Conservation (phyloP, 805 yeast species). For the Pichia nakasei region DNA sequence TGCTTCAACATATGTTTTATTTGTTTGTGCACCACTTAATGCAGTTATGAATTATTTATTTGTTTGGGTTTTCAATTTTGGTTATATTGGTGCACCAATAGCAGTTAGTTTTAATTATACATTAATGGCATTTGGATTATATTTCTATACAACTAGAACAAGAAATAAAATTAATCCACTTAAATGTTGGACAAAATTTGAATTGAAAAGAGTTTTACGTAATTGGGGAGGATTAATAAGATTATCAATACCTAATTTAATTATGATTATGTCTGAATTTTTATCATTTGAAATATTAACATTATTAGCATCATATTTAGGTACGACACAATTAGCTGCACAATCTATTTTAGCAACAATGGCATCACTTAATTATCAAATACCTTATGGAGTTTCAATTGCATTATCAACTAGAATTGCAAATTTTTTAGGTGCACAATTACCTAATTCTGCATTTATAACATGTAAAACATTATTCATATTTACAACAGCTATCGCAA, state of each 20-base stretch:
- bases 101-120: conserved; percentile 66
- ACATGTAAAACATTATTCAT: conserved; percentile 23
- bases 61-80: conserved; percentile 63
- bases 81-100: conserved; percentile 71
- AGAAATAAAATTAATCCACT: conserved; percentile 31
- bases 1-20: conserved; percentile 65
- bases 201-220: conserved; percentile 29
- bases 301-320: conserved; percentile 57
- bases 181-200: conserved; percentile 31
- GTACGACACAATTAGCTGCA: conserved; percentile 56
- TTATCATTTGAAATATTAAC: conserved; percentile 71
- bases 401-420: conserved; percentile 74
- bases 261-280: conserved; percentile 75
- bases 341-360: conserved; percentile 66
- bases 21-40: conserved; percentile 68
- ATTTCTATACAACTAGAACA: conserved; percentile 38
- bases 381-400: conserved; percentile 69
- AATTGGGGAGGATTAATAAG: conserved; percentile 60
- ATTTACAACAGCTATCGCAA: conserved; percentile 18
- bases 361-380: conserved; percentile 59
- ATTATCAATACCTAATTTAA: conserved; percentile 63
- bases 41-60: conserved; percentile 56
- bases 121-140: conserved; percentile 54
- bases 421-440: conserved; percentile 58
- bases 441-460: conserved; percentile 23